Base-by-base conservation (phyloP, 768 basidiomycete genomes). In the Daedaleopsis sinensis region DNA sequence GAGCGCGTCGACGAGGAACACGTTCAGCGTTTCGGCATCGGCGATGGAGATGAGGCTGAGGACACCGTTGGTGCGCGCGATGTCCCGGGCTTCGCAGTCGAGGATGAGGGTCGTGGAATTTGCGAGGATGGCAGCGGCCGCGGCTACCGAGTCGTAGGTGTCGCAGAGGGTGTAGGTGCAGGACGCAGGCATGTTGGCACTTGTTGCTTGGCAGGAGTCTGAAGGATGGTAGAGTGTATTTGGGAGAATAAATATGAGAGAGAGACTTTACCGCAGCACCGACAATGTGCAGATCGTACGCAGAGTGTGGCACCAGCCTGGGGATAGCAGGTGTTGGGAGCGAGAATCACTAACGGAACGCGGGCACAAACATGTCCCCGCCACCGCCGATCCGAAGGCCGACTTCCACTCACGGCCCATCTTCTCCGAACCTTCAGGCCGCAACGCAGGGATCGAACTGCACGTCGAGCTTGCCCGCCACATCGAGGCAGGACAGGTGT, bases 71-170 rank as follows among this genome's bases (percentile, higher is more conserved):
- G 37, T 55, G 0, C 35, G 61, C 3, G 78, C 78, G 7, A 79
- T 58, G 54, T 75, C 67, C 55, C 70, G 70, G 8, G 75, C 78
- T 57, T 79, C 78, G 57, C 78, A 78, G 67, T 79, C 78, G 61
- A 79, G 12, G 61, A 78, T 63, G 39, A 77, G 66, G 37, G 46
- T 27, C 5, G 55, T n/a, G 18, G 53, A 44, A 21, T 23, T 24
- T 12, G 56, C 50, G 18, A 70, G 67, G 8, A n/a, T 32, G 19
- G 56, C 21, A 1, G 59, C 39, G 5, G 65, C 67, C 4, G 10
- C 27, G 2, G 21, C 37, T 18, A 66, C 48, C 19, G 42, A n/a
- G 11, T 27, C 52, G n/a, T 50, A 24, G 37, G 63, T 63, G 32
- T 23, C 36, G 59, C 68, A 68, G 58, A 43, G 48, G 12, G 39